Evolutionary conservation across 2,329 filamentous ascomycete genomes (phyloP).

Genomic region (Penicillium sp.): DNA sequence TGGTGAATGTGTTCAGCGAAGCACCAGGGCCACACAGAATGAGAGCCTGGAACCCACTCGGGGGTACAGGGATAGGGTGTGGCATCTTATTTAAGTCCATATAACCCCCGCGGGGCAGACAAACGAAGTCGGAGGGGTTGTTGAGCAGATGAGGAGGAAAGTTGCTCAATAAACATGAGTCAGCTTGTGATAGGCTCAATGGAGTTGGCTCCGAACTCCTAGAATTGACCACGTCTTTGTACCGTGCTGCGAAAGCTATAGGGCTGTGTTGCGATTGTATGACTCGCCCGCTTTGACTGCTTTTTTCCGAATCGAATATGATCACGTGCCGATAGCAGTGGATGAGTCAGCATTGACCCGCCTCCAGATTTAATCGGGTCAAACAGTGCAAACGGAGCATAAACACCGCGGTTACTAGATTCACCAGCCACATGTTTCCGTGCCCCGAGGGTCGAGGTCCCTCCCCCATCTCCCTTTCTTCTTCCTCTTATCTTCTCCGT

Average conservation of each 20-base stretch:
- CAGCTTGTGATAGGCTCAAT: background rate
- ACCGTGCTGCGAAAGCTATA: background rate
- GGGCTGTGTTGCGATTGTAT: background rate
- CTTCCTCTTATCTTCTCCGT: constrained; percentile 15
- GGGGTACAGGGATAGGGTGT: constrained; percentile 52
- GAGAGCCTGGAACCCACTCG: constrained; percentile 52
- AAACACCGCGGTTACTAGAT: constrained; percentile 30
- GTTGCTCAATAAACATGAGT: background rate
- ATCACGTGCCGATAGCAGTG: constrained; percentile 28
- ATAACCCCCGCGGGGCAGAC: constrained; percentile 1
- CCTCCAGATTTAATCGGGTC: constrained; percentile 24
- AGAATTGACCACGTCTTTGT: background rate
- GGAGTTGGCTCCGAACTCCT: background rate
- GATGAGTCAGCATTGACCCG: constrained; percentile 22
- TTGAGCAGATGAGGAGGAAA: background rate
- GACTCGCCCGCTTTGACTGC: constrained; percentile 7
- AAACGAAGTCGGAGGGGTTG: background rate
- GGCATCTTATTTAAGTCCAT: background rate
- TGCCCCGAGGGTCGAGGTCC: constrained; percentile 37
- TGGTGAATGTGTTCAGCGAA: constrained; percentile 52
- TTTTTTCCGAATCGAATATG: constrained; percentile 9
- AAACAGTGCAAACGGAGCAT: constrained; percentile 32
- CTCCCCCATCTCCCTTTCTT: constrained; percentile 20
- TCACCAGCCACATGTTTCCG: constrained; percentile 45
- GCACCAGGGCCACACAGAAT: constrained; percentile 47